A percentile compares a stretch with the other conserved stretches of the same genome.
Conservation (phyloP, 2,329 filamentous ascomycete species). For the Penicillium nordicum region DNA sequence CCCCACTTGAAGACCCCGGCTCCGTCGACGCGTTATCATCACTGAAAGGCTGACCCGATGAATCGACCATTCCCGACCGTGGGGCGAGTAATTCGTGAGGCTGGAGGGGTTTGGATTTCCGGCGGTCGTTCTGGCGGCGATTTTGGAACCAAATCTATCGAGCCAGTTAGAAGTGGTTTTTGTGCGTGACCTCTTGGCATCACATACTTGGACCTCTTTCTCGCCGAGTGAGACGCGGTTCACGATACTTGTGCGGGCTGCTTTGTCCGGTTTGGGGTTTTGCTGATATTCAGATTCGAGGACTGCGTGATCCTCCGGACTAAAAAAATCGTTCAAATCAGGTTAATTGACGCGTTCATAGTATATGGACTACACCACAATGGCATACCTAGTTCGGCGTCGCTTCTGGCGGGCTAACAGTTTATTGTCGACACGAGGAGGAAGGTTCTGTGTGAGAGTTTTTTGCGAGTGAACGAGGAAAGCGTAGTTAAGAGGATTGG, state of each 20-base stretch:
- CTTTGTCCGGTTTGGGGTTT: conserved; percentile 90
- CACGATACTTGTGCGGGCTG: conserved; percentile 78
- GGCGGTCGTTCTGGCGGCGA: conserved; percentile 83
- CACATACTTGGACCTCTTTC: conserved; percentile 88
- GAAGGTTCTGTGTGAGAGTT: conserved; percentile 54
- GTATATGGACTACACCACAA: not conserved
- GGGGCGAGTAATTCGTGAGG: conserved; percentile 65
- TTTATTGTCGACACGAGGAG: conserved; percentile 59
- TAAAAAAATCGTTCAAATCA: conserved; percentile 37
- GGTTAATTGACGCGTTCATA: conserved; percentile 19
- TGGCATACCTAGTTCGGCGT: conserved; percentile 57
- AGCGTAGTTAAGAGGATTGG: conserved; percentile 45
- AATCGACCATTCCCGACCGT: conserved; percentile 27
- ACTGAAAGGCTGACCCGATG: conserved; percentile 26
- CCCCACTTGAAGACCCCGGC: conserved; percentile 28
- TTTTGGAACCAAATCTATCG: conserved; percentile 96
- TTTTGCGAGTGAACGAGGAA: conserved; percentile 60
- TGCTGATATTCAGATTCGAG: conserved; percentile 80
- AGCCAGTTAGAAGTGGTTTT: conserved; percentile 21
- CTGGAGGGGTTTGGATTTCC: conserved; percentile 79
- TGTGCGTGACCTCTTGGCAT: conserved; percentile 23
- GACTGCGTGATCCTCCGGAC: conserved; percentile 82
- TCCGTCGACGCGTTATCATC: conserved; percentile 31
- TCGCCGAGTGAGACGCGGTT: conserved; percentile 82
- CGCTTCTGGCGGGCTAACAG: conserved; percentile 59